Evolutionary conservation across 2,329 filamentous ascomycete species (phyloP), one percentile per base, ranked within the genome.

Genomic region (Thelonectria discophora): DNA sequence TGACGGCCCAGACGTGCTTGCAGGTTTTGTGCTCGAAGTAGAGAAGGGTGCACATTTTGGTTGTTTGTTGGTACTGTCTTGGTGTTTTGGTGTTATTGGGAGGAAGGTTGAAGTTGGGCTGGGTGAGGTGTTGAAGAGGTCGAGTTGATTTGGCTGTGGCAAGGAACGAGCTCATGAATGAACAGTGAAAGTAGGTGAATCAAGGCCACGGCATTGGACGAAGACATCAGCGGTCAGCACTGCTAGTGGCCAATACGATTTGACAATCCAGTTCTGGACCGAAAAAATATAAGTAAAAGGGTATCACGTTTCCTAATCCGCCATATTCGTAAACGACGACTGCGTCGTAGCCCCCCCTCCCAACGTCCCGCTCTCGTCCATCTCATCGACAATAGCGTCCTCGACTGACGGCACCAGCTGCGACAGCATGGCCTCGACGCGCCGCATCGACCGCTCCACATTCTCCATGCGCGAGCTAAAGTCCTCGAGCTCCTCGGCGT

Each of bases 1-100:
- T 77, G 62, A 79, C 70, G 43, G 82, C 77, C 84, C 84, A 87
- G 66, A 77, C 79, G 76, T 86, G 84, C 11, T 76, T 75, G 78
- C 84, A 87, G 60, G 65, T 67, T 51, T 78, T 80, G 72, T 84
- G 81, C 60, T 77, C 75, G 73, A 79, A 84, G 72, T 82, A 80
- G 24, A 75, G 79, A n/a, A 80, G 77, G 17, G 69, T 65, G 71
- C 84, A 86, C 84, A 86, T 86, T 2, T 30, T 45, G 64, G 39
- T 30, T 43, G 17, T 24, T 12, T 24, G 21, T 20, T 40, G 4
- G 18, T 39, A 9, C 12, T 43, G 15, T 15, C 7, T 7, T 30
- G 27, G 27, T 30, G 27, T 30, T 30, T 30, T 30, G 2, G 12
- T 5, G 45, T 27, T n/a, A 12, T 15, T 9, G 45, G 20, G 21